Base-by-base conservation (phyloP, 345 rosid species). In the Lagerstroemia speciosa region DNA sequence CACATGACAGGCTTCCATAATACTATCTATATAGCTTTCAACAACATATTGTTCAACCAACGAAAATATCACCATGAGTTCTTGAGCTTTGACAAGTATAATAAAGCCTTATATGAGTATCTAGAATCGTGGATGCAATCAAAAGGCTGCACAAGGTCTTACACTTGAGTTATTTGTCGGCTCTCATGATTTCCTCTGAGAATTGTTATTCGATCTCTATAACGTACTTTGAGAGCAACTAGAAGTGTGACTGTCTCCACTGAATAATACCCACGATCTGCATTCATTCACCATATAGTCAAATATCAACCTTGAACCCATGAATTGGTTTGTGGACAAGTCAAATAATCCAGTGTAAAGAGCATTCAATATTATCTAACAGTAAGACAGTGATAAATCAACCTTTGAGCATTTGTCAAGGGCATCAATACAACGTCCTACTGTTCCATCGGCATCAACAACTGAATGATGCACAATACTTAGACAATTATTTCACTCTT, bases 141-240 rank as follows among this genome's bases (percentile, higher is more conserved):
- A 11, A 26, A n/a, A 53, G 30, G 60, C 29, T n/a, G 60, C 2
- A n/a, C 60, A 26, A 53, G 30, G 30, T 53, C 96, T 87, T 93
- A 93, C 98, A 93, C 98, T 93, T 93, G 98, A 26, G 98, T 93
- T 32, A 93, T 93, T 83, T 93, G 98, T 71, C 98, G 86, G 83
- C 98, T 93, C 85, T 93, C 98, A 26, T 93, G 98, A 61, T 93
- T 93, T 67, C 98, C 98, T 83, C 98, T 85, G 10, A 93, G 81
- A 70, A 93, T 93, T 17, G 98, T 93, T 72, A 93, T 64, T 81
- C 98, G 84, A 81, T 93, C 98, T 78, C 98, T 85, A 78, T 89
- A 91, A 40, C 98, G 87, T 16, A 93, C 98, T 82, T 93, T 93
- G 79, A 93, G 67, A 8, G 97, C 97, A 80, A 93, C 98, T 83